phyloP scores from a whole-genome alignment of 495 filamentous ascomycete genomes.

The Tuber brumale region DNA sequence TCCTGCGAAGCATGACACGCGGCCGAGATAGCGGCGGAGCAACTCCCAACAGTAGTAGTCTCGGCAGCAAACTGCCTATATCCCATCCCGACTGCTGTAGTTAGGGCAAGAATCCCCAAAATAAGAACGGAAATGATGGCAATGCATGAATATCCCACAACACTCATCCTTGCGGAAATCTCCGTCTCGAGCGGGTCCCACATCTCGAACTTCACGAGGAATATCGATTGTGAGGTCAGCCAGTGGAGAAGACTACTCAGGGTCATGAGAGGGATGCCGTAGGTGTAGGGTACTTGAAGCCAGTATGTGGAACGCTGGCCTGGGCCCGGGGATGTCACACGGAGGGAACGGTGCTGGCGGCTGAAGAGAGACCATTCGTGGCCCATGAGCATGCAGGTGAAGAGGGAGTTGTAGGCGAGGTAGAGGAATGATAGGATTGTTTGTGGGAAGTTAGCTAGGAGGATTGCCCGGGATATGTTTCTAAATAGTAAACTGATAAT shows the following conservation, averaged over 20 bases:
- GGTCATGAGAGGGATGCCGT: slow-evolving; percentile 42
- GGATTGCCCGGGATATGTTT: slow-evolving; percentile 28
- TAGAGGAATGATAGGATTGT: slow-evolving; percentile 44
- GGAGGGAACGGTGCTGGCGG: not conserved
- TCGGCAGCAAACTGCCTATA: not conserved
- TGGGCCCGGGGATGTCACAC: slow-evolving; percentile 43
- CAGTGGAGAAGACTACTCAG: slow-evolving; percentile 43
- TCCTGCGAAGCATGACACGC: not conserved
- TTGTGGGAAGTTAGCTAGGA: slow-evolving; percentile 44
- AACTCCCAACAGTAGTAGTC: slow-evolving; percentile 1
- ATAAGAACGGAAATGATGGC: slow-evolving; percentile 11
- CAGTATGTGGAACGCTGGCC: slow-evolving; percentile 45
- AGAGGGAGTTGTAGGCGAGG: not conserved
- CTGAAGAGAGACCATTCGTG: too few relatives aligned
- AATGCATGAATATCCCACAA: slow-evolving; percentile 15
- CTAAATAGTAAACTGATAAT: slow-evolving; percentile 6
- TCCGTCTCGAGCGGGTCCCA: slow-evolving; percentile 12
- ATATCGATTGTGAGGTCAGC: slow-evolving; percentile 47
- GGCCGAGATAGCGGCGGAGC: not conserved
- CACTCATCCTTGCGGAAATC: not conserved
- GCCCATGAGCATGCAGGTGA: too few relatives aligned
- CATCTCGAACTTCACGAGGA: slow-evolving; percentile 39
- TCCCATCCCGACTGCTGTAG: not conserved
- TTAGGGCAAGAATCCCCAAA: slow-evolving; percentile 3
- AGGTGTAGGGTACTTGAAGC: slow-evolving; percentile 45